A percentile compares a stretch with the other conserved stretches of the same genome.
These are phyloP conservation scores for Hericium erinaceus DNA, from an alignment of 768 basidiomycete species.

Conservation along the genomic window DNA sequence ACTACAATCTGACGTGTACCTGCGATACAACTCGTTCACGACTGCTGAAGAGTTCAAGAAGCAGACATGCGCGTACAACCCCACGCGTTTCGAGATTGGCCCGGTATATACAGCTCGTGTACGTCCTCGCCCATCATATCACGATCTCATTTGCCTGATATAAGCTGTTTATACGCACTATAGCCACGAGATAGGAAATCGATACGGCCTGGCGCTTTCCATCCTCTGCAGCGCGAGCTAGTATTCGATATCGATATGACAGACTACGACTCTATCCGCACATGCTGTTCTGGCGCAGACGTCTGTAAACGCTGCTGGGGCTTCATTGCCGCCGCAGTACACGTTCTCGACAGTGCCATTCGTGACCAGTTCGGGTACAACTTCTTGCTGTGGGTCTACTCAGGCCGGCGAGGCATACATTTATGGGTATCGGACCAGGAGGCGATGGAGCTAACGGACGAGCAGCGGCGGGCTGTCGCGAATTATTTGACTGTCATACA, in stretches of 20 bases:
- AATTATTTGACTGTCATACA: slow-evolving; percentile 78
- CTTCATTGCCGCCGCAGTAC: slow-evolving; percentile 89
- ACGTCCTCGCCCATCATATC: slow-evolving; percentile 22
- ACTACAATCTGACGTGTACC: slow-evolving; percentile 80
- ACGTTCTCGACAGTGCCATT: slow-evolving; percentile 70
- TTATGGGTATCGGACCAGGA: slow-evolving; percentile 90
- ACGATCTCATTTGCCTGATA: neutral
- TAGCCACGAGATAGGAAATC: slow-evolving; percentile 90
- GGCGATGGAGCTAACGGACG: slow-evolving; percentile 86
- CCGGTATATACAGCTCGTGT: slow-evolving; percentile 86
- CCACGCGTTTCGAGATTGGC: slow-evolving; percentile 94
- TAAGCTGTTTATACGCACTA: neutral
- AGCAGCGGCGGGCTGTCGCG: slow-evolving; percentile 82
- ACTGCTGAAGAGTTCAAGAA: slow-evolving; percentile 86
- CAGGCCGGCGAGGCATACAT: slow-evolving; percentile 96
- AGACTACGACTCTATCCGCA: slow-evolving; percentile 92
- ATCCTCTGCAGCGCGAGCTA: slow-evolving; percentile 78
- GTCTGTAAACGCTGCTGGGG: slow-evolving; percentile 94
- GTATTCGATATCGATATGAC: slow-evolving; percentile 99
- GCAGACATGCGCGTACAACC: slow-evolving; percentile 75
- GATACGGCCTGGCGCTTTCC: slow-evolving; percentile 55
- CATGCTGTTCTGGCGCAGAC: slow-evolving; percentile 84
- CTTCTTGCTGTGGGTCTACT: slow-evolving; percentile 95
- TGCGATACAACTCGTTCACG: slow-evolving; percentile 90
- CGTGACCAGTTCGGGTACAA: slow-evolving; percentile 87